Conservation (phyloP, 495 filamentous ascomycete species). For the Halenospora varia region DNA sequence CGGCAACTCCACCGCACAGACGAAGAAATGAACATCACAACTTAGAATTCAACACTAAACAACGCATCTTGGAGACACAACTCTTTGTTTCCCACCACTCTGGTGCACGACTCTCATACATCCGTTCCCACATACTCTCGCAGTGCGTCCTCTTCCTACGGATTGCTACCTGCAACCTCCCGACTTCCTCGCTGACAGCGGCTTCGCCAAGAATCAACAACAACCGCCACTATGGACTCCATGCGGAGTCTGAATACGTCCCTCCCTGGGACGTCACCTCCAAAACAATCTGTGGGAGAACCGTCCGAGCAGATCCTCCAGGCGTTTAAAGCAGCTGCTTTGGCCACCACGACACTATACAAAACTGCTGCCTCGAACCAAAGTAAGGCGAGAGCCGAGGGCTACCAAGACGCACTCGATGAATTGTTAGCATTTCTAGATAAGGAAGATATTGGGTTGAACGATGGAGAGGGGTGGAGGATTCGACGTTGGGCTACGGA, state of each 20-base stretch:
- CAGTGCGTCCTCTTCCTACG: not conserved
- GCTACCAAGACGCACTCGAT: constrained; percentile 92
- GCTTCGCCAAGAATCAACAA: not conserved
- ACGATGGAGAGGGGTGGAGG: constrained; percentile 75
- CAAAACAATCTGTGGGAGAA: constrained; percentile 45
- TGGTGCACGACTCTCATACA: not conserved
- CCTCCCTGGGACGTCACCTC: constrained; percentile 44
- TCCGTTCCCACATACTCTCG: not conserved
- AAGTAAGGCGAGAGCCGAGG: constrained; percentile 66
- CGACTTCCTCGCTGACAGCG: not conserved
- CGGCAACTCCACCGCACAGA: not conserved
- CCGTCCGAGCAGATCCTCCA: constrained; percentile 78
- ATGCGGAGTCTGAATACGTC: constrained; percentile 72
- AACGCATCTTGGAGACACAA: not conserved
- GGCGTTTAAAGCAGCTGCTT: constrained; percentile 85
- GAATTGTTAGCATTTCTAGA: constrained; percentile 84
- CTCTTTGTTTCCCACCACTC: not conserved
- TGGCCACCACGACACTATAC: constrained; percentile 95
- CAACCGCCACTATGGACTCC: constrained; percentile 56
- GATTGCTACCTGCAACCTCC: not conserved
- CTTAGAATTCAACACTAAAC: not conserved
- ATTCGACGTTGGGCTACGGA: constrained; percentile 84
- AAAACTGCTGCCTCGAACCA: constrained; percentile 79
- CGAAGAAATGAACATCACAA: not conserved
- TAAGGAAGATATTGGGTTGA: constrained; percentile 68